These are phyloP conservation scores for Cryptococcus hybrid DNA, from an alignment of 1,284 basidiomycete genomes.

Conservation along the genomic window DNA sequence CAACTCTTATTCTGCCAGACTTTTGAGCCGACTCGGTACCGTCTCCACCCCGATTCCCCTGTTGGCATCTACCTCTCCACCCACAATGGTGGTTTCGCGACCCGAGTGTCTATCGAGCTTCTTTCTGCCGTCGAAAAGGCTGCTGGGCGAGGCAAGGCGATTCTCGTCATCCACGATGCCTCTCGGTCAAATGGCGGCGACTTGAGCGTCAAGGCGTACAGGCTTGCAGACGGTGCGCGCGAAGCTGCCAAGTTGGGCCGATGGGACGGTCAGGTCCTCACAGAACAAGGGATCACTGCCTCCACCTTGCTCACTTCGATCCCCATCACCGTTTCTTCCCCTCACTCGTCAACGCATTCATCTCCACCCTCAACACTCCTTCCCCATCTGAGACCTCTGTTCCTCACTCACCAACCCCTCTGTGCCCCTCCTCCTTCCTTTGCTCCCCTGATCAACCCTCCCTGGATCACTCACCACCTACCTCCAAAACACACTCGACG, in stretches of 20 bases:
- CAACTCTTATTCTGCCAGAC: conserved; percentile 40
- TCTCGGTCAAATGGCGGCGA: conserved; percentile 68
- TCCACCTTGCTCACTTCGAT: conserved; percentile 87
- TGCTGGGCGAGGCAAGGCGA: conserved; percentile 65
- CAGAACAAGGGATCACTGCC: conserved; percentile 82
- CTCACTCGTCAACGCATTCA: conserved; percentile 60
- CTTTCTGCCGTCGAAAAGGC: conserved; percentile 70
- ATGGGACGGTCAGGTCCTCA: conserved; percentile 85
- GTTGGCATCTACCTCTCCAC: conserved; percentile 97
- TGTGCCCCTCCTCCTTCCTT: conserved; percentile 54
- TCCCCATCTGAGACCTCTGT: conserved; percentile 43
- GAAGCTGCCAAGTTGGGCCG: conserved; percentile 81
- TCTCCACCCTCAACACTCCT: conserved; percentile 65
- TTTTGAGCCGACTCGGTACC: conserved; percentile 53
- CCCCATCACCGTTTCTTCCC: conserved; percentile 79
- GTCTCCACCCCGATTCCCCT: conserved; percentile 92
- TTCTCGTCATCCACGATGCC: conserved; percentile 85
- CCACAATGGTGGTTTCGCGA: conserved; percentile 86
- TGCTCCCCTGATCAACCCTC: conserved; percentile 52
- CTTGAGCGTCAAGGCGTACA: conserved; percentile 87
- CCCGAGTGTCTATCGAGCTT: conserved; percentile 83
- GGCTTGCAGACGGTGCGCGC: conserved; percentile 77
- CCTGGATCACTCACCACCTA: conserved; percentile 54
- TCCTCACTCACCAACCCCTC: conserved; percentile 35
- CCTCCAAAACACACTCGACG: conserved; percentile 78